A percentile compares a stretch with the other conserved stretches of the same genome.
Evolutionary conservation across 2,329 filamentous ascomycete species (phyloP).

Genomic region (Akanthomyces lecanii): DNA sequence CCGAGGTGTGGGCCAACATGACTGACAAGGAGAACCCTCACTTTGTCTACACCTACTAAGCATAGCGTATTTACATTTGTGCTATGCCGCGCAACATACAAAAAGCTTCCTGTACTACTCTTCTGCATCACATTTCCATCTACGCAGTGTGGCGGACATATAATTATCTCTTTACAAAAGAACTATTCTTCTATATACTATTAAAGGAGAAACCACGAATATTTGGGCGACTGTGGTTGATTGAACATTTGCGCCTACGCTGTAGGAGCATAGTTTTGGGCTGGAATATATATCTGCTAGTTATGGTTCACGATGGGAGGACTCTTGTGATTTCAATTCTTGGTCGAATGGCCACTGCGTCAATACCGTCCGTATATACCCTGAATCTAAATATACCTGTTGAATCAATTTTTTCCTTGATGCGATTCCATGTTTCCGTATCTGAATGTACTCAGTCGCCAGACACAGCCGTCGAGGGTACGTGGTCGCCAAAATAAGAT

Average conservation of each 20-base stretch:
- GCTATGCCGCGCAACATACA: not conserved
- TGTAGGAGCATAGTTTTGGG: not conserved
- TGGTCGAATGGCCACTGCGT: not conserved
- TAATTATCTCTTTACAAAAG: too few species aligned
- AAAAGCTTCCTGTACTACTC: not conserved
- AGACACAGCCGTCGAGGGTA: too few species aligned
- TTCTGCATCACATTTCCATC: too few species aligned
- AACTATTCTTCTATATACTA: not conserved
- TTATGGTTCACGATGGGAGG: not conserved
- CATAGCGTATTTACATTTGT: not conserved
- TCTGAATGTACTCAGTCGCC: too few species aligned
- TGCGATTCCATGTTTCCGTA: too few species aligned
- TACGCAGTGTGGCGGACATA: too few species aligned
- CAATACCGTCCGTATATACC: not conserved
- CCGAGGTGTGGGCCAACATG: conserved; percentile 44
- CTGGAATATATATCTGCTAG: too few species aligned
- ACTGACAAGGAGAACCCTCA: conserved; percentile 55
- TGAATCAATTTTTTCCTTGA: not conserved
- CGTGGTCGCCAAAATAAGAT: not conserved
- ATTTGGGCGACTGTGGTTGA: not conserved
- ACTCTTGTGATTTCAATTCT: not conserved
- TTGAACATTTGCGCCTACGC: not conserved
- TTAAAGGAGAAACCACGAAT: not conserved
- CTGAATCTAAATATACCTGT: not conserved
- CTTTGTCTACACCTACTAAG: conserved; percentile 49